Evolutionary conservation across 1,284 basidiomycete species (phyloP), one percentile per base, ranked within the genome.

Genomic region (Volvariella volvacea): DNA sequence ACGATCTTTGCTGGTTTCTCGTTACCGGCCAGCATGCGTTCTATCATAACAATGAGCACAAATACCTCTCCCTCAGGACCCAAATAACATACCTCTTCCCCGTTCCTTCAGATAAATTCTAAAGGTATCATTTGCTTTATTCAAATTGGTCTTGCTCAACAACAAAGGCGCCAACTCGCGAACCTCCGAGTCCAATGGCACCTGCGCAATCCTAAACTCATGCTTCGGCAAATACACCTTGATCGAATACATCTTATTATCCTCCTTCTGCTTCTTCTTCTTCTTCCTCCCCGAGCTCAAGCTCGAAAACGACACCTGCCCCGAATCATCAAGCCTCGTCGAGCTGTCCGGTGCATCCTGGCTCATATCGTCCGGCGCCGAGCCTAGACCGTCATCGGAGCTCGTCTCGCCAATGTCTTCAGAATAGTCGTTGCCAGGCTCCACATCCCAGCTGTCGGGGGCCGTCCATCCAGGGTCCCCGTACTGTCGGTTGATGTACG

Each of bases 1-100:
- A 96, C 86, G 49, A 97, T 89, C 42, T 83, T 78, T 0, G 92
- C 82, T 0, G 95, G 95, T 46, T 81, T 76, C 60, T 99, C 96
- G 0, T 80, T 84, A 12, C 80, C 76, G 3, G 80, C 80, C 44
- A 96, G 67, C 33, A 91, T 71, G 9, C 93, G 83, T 58, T 96
- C 93, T 92, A 12, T 28, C 12, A 12, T 12, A 53, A 19, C 43
- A 7, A 43, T 45, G 46, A 37, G 2, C 48, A 21, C 37, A 19
- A 22, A 15, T 15, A n/a, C 15, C 33, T 42, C 30, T 32, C 36
- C 22, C 45, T 32, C 41, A 30, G 37, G 39, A 40, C 22, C 39
- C 6, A 43, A 32, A 45, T 19, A 43, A 65, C 79, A 42, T 50
- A 90, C 90, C 89, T 70, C 89, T 72, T 28, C 89, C 88, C 16